A percentile compares a stretch with the other conserved stretches of the same genome.
Evolutionary conservation across 108 stramenopile species (phyloP).

Genomic region (Nitzschia putrida): DNA sequence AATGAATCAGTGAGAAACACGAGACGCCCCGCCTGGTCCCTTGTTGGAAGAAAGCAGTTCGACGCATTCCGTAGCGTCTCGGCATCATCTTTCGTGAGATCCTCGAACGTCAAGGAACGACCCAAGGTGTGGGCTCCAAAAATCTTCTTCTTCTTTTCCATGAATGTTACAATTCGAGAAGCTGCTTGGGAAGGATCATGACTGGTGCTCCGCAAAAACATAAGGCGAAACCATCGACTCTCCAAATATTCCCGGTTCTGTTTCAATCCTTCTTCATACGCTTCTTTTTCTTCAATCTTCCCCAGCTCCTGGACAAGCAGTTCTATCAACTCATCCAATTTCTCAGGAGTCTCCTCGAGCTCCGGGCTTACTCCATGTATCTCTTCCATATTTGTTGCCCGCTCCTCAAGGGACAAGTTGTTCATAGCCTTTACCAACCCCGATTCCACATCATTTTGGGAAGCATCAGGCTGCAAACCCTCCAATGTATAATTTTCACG

Average conservation of each 20-base stretch:
- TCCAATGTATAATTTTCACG: too few relatives aligned
- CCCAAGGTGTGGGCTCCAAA: constrained; percentile 6
- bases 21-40: not conserved
- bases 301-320: too few relatives aligned
- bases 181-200: constrained; percentile 37
- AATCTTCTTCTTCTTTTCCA: constrained; percentile 11
- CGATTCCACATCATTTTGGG: constrained; percentile 20
- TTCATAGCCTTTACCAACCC: too few relatives aligned
- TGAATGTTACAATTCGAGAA: constrained; percentile 14
- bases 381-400: too few relatives aligned
- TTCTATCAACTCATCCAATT: too few relatives aligned
- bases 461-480: constrained; percentile 16
- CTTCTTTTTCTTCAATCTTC: not conserved
- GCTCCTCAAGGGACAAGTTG: too few relatives aligned
- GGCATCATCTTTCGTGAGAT: not conserved
- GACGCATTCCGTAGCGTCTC: not conserved
- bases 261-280: not conserved
- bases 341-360: too few relatives aligned
- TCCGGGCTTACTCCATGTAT: too few relatives aligned
- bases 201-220: constrained; percentile 42
- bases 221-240: constrained; percentile 31
- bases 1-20: too few relatives aligned
- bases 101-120: not conserved
- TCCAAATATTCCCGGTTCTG: constrained; percentile 21
- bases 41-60: not conserved